These are phyloP conservation scores for Discostella stelligera DNA, from an alignment of 352 stramenopile species.

Conservation along the genomic window DNA sequence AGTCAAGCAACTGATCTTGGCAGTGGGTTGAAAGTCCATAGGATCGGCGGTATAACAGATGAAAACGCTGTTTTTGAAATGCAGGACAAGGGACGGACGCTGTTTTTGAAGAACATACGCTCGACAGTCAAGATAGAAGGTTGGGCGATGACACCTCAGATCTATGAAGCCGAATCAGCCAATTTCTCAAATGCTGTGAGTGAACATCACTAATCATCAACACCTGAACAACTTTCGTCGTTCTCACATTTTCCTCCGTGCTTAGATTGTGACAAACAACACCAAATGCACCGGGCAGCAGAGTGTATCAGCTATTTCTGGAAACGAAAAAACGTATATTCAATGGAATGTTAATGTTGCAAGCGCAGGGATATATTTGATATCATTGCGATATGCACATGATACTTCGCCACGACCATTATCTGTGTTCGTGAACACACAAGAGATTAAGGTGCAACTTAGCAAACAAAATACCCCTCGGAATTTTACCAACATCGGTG, in stretches of 20 bases:
- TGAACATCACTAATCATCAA: background rate
- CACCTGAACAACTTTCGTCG: background rate
- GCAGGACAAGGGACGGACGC: slow-evolving; percentile 42
- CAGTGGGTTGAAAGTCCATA: slow-evolving; percentile 36
- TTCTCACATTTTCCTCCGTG: background rate
- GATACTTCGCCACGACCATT: slow-evolving; percentile 27
- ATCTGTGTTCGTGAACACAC: slow-evolving; percentile 38
- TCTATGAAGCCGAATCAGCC: slow-evolving; percentile 50
- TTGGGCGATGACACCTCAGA: slow-evolving; percentile 37
- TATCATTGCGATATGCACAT: slow-evolving; percentile 46
- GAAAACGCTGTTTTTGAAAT: slow-evolving; percentile 56
- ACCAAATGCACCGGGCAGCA: slow-evolving; percentile 19
- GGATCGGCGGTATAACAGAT: slow-evolving; percentile 24
- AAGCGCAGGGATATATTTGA: slow-evolving; percentile 33
- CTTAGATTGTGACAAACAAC: slow-evolving; percentile 16
- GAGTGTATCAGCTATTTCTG: slow-evolving; percentile 28
- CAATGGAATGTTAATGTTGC: slow-evolving; percentile 42
- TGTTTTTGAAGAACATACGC: slow-evolving; percentile 58
- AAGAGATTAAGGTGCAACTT: background rate
- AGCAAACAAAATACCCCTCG: slow-evolving; percentile 25
- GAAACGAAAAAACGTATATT: slow-evolving; percentile 26
- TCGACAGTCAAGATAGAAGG: slow-evolving; percentile 52
- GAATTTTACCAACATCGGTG: slow-evolving; percentile 17
- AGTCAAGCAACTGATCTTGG: slow-evolving; percentile 32
- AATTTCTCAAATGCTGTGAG: slow-evolving; percentile 30